Evolutionary conservation across 768 basidiomycete genomes (phyloP), one percentile per base, ranked within the genome.

Genomic region (Calocybe indica): DNA sequence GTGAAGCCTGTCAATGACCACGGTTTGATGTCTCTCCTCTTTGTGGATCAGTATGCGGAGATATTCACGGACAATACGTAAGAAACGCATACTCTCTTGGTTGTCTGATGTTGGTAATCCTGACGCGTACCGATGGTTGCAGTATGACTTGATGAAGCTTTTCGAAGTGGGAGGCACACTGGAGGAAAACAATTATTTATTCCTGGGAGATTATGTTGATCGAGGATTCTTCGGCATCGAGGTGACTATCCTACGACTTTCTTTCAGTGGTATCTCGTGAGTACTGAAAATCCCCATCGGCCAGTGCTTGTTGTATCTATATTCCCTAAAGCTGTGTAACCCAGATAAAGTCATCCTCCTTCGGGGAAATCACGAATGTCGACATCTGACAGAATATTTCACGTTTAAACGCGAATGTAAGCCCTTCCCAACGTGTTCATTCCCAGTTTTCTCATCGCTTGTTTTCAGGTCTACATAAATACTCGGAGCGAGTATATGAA

Each of bases 141-240:
- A 97, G 92, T 98, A 93, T 63, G 95, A 98, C 68, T 74, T 98
- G 50, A 95, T 98, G 91, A 96, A 98, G 67, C 76, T 97, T 36
- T 93, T 97, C 57, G 94, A 96, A 58, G 85, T 97, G 31, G 95
- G 95, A 30, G 95, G 95, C 2, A 81, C 80, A 52, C 75, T 92
- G 40, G 64, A 70, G 11, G 86, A 95, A 33, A 96, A 85, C 51
- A 74, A 82, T 13, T 98, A 97, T 71, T 72, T 96, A 38, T 97
- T 97, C 68, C 73, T 98, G 15, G 95, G 95, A 31, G 95, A 98
- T 64, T 98, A 98, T 64, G 94, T 98, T 36, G 95, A 98, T 68
- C 82, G 95, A 38, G 95, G 95, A 28, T 87, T 89, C 69, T 98
- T 97, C 59, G 76, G 79, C n/a, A 79, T 80, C 46, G 79, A 80